Evolutionary conservation across 2,329 filamentous ascomycete genomes (phyloP).

Genomic region (Fusarium humuli): DNA sequence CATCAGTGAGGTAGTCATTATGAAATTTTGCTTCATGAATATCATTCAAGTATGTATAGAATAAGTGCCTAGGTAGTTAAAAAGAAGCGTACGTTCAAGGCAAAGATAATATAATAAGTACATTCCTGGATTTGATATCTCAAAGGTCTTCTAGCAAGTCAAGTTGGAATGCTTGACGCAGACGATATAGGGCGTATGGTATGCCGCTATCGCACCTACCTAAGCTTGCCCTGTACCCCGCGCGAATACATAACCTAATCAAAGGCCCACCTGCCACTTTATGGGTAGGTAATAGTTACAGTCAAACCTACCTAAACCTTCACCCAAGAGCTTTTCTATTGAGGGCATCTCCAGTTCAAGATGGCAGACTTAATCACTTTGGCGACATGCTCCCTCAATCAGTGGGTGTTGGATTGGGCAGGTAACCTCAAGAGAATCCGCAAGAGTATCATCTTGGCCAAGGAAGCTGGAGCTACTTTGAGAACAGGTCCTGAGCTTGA

Average conservation of each 20-base stretch:
- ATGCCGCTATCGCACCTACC: constrained; percentile 23
- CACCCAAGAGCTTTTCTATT: background rate
- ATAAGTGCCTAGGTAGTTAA: too few relatives aligned
- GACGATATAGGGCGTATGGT: background rate
- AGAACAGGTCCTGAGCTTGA: constrained; percentile 69
- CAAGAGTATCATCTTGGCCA: constrained; percentile 70
- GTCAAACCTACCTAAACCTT: background rate
- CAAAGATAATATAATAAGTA: background rate
- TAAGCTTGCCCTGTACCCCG: constrained; percentile 24
- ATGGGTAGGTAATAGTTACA: background rate
- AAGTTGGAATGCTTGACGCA: background rate
- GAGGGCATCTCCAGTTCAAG: constrained; percentile 4
- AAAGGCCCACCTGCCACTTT: constrained; percentile 17
- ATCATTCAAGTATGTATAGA: background rate
- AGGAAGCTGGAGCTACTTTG: constrained; percentile 70
- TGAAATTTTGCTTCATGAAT: constrained; percentile 2
- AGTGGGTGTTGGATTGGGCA: constrained; percentile 53
- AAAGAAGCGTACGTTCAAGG: too few relatives aligned
- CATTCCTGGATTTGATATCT: background rate
- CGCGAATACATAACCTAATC: constrained; percentile 23
- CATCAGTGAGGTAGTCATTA: background rate
- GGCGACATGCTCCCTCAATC: constrained; percentile 53
- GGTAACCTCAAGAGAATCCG: constrained; percentile 74
- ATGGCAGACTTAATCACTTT: constrained; percentile 43
- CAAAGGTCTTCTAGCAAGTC: background rate